Percentiles rank a stretch among this genome's conserved stretches.
phyloP scores from a whole-genome alignment of 2,329 filamentous ascomycete species.

The Colletotrichum karsti region DNA sequence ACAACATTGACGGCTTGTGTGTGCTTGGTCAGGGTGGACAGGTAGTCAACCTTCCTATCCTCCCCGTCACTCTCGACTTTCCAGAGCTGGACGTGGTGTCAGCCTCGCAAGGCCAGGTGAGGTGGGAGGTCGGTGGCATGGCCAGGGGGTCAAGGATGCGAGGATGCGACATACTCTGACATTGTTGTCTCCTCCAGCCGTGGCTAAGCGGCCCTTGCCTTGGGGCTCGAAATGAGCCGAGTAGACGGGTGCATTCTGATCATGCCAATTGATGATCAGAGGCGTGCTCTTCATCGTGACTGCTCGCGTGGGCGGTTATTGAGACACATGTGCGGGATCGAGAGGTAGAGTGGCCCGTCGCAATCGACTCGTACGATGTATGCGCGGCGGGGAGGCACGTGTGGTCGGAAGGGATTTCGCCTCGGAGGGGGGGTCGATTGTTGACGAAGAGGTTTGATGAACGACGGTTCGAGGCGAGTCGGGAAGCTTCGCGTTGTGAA shows the following conservation, averaged over 20 bases:
- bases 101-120: slow-evolving; percentile 12
- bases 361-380: slow-evolving; percentile 11
- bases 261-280: slow-evolving; percentile 98
- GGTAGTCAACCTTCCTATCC: slow-evolving; percentile 88
- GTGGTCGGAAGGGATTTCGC: neutral
- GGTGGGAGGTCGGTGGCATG: neutral
- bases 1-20: slow-evolving; percentile 98
- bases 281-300: slow-evolving; percentile 91
- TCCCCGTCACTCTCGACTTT: slow-evolving; percentile 86
- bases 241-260: slow-evolving; percentile 96
- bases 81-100: slow-evolving; percentile 74
- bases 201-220: slow-evolving; percentile 91
- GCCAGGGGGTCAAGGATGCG: neutral
- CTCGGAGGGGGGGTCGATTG: neutral
- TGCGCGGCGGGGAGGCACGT: neutral
- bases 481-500: slow-evolving; percentile 18
- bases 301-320: slow-evolving; percentile 32
- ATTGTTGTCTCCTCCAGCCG: slow-evolving; percentile 95
- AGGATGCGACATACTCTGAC: slow-evolving; percentile 73
- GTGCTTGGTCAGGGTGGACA: slow-evolving; percentile 91
- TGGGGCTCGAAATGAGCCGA: slow-evolving; percentile 95
- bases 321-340: slow-evolving; percentile 16
- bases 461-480: slow-evolving; percentile 17
- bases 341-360: neutral
- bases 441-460: neutral